Percentiles rank a stretch among this genome's conserved stretches.
Evolutionary conservation across 2,329 filamentous ascomycete species (phyloP).

Genomic region (Xylaria sp.): DNA sequence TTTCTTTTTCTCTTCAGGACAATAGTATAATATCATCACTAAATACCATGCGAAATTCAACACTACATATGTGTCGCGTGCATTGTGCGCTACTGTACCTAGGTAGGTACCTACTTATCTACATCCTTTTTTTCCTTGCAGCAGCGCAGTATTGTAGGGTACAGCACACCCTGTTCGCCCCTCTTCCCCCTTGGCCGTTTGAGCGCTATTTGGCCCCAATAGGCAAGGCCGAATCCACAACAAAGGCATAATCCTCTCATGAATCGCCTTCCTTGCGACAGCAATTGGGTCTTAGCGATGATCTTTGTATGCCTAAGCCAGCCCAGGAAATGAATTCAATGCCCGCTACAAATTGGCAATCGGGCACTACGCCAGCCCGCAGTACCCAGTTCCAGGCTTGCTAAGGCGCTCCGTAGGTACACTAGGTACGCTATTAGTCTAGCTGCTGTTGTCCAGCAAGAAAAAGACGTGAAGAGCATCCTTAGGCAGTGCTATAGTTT

Average conservation of each 20-base stretch:
- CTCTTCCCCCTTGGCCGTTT: not conserved
- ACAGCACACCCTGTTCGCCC: not conserved
- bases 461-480: not conserved
- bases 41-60: too few relatives aligned
- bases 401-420: not conserved
- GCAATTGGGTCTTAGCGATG: constrained; percentile 11
- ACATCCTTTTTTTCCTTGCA: too few relatives aligned
- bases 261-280: constrained; percentile 23
- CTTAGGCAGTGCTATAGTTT: constrained; percentile 1
- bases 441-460: too few relatives aligned
- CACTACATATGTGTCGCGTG: too few relatives aligned
- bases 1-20: too few relatives aligned
- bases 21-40: too few relatives aligned
- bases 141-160: too few relatives aligned
- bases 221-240: not conserved
- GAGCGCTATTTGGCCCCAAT: not conserved
- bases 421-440: not conserved
- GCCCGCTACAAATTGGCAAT: not conserved
- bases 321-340: constrained; percentile 17
- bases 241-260: constrained; percentile 8
- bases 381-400: not conserved
- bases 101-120: not conserved
- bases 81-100: not conserved
- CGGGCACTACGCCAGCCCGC: constrained; percentile 1
- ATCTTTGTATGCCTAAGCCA: not conserved